These are phyloP conservation scores for sorghum (Sorghum bicolor) DNA, from an alignment of 176 grass and related monocot species.

Conservation along the genomic window DNA sequence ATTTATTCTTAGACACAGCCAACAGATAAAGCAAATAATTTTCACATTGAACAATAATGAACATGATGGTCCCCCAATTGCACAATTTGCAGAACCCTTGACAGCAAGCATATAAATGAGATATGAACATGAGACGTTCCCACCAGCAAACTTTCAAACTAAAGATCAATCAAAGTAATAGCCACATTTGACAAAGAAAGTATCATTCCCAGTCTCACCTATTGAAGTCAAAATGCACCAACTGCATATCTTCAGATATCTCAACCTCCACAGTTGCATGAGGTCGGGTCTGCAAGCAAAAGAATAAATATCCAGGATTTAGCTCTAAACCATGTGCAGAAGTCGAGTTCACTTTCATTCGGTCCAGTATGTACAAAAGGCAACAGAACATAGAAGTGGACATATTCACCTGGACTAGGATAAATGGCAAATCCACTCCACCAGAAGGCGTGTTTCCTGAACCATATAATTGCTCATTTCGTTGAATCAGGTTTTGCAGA, in stretches of 20 bases:
- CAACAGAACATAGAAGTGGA: conserved; percentile 3
- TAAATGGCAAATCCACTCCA: conserved; percentile 94
- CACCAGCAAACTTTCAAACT: background rate
- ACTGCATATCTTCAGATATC: conserved; percentile 97
- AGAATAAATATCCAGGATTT: background rate
- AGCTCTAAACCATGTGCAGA: background rate
- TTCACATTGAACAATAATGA: background rate
- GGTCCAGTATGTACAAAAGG: background rate
- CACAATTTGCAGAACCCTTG: background rate
- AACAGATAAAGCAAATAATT: background rate
- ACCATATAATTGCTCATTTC: conserved; percentile 79
- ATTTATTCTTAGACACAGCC: background rate
- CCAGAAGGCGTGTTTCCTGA: conserved; percentile 77
- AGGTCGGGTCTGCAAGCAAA: conserved; percentile 67
- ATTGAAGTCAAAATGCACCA: conserved; percentile 94
- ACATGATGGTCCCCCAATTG: background rate
- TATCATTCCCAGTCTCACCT: conserved; percentile 25
- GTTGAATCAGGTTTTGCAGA: conserved; percentile 73
- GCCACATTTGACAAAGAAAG: background rate
- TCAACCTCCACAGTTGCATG: conserved; percentile 99
- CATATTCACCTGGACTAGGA: conserved; percentile 82
- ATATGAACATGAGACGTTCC: background rate
- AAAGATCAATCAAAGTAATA: background rate
- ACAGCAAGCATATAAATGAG: background rate
- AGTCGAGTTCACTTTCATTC: background rate